These are phyloP conservation scores for Adiantum capillusveneris DNA, from an alignment of 75 land plant genomes.

Conservation along the genomic window DNA sequence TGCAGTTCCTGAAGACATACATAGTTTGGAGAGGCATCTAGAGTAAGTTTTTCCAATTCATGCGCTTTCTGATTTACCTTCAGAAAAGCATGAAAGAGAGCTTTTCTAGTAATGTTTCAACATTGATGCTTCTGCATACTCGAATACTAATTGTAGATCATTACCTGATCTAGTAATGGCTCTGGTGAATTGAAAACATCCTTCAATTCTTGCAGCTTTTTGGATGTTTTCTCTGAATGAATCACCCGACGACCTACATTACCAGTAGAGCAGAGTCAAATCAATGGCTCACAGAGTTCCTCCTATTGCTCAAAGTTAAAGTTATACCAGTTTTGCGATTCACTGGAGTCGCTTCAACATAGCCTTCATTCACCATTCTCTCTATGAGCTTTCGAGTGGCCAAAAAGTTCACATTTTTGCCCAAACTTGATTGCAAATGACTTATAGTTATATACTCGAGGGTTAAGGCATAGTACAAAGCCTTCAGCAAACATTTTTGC, in stretches of 20 bases:
- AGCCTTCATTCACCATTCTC: slow-evolving; percentile 12
- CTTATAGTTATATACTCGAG: slow-evolving; percentile 6
- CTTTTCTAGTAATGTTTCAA: no score
- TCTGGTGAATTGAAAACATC: background rate
- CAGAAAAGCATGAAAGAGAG: background rate
- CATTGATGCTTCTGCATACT: no score
- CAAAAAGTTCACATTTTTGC: background rate
- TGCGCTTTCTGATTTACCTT: background rate
- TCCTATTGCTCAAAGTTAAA: background rate
- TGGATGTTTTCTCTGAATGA: slow-evolving; percentile 36
- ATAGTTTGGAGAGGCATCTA: background rate
- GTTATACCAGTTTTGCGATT: slow-evolving; percentile 4
- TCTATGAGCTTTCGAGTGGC: background rate
- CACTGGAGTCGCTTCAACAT: slow-evolving; percentile 5
- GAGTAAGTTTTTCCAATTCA: background rate
- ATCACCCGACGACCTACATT: slow-evolving; percentile 68
- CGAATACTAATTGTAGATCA: no score
- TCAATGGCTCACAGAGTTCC: background rate
- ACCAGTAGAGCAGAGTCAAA: no score
- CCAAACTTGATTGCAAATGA: slow-evolving; percentile 2
- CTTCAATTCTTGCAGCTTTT: slow-evolving; percentile 51
- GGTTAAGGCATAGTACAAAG: slow-evolving; percentile 10
- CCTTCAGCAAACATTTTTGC: slow-evolving; percentile 4
- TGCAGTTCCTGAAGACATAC: no score
- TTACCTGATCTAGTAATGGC: no score